Evolutionary conservation across 129 eudicot species (phyloP), one percentile per base, ranked within the genome.

Genomic region (Pittosporum tobira): DNA sequence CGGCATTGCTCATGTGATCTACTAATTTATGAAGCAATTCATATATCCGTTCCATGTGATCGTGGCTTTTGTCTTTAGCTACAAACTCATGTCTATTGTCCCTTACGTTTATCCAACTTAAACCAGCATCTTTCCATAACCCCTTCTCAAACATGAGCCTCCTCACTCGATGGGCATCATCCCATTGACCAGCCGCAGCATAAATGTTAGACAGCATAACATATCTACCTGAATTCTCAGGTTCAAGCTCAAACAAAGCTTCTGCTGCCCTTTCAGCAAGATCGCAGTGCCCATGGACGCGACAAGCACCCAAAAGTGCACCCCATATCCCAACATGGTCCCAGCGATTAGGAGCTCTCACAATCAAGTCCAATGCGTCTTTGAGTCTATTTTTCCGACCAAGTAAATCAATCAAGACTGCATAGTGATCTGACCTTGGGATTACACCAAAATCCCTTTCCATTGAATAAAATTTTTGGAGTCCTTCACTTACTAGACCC

Each of bases 261-360:
- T 70, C 60, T 14, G 77, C 80, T 14, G 84, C 80, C 40, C 57
- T 74, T 36, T 29, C 58, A 15, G 77, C 84, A 64, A 73, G 61
- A 14, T 54, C 70, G 28, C 63, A 22, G 63, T 78, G 55, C 44
- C 76, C 79, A 65, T 78, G 84, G 24, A 78, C 62, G n/a, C 73
- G 48, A 46, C 76, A 68, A 69, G 79, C 58, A 52, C 55, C 66
- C 60, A 78, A 52, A 11, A 78, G 73, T 21, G 79, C 76, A 53
- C 84, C 84, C 84, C 79, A 78, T 56, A 73, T 65, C 22, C 79
- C 67, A 15, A 73, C 53, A 53, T 63, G 73, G 51, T 73, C 60
- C 19, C 59, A 73, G 2, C 72, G 45, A 36, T 36, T 15, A 36
- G 84, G 73, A 31, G 66, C 61, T 40, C 59, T 62, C 59, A 61